Evolutionary conservation across 495 filamentous ascomycete genomes (phyloP).

Genomic region (Chlorociboria aeruginascens): DNA sequence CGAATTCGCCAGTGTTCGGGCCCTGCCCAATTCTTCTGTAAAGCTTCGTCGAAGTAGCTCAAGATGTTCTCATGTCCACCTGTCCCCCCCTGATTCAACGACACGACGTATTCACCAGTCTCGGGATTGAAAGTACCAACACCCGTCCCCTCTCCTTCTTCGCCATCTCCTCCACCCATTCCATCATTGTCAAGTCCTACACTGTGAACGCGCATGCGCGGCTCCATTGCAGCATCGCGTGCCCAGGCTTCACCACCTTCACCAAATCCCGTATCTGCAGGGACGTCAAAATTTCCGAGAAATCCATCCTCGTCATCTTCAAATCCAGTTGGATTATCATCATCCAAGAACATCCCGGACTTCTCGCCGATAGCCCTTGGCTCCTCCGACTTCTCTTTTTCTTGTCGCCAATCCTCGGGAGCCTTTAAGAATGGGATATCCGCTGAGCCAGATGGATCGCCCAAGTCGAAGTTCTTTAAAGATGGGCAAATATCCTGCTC

Average conservation of each 20-base stretch:
- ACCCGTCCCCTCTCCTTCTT: constrained; percentile 34
- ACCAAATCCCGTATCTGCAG: constrained; percentile 54
- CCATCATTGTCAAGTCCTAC: constrained; percentile 39
- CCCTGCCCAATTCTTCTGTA: constrained; percentile 96
- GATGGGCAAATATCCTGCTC: constrained; percentile 91
- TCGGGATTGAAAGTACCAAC: constrained; percentile 49
- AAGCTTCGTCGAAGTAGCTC: constrained; percentile 89
- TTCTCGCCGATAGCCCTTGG: constrained; percentile 45
- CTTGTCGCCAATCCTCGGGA: constrained; percentile 69
- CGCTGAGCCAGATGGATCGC: constrained; percentile 67
- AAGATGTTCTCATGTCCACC: constrained; percentile 78
- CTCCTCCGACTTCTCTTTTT: constrained; percentile 44
- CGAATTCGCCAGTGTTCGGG: constrained; percentile 97
- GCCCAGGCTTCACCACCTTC: constrained; percentile 68
- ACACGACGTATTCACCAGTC: constrained; percentile 55
- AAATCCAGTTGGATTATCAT: constrained; percentile 66
- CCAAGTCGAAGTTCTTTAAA: constrained; percentile 82
- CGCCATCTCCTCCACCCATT: constrained; percentile 34
- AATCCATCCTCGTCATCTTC: constrained; percentile 62
- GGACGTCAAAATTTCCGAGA: constrained; percentile 65
- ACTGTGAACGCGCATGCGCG: constrained; percentile 47
- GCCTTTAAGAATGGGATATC: constrained; percentile 90
- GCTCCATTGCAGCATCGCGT: constrained; percentile 50
- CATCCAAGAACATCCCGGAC: constrained; percentile 66
- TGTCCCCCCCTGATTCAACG: constrained; percentile 50